phyloP scores from a whole-genome alignment of 2,329 filamentous ascomycete species.

The Penicillium aurantiogriseum region DNA sequence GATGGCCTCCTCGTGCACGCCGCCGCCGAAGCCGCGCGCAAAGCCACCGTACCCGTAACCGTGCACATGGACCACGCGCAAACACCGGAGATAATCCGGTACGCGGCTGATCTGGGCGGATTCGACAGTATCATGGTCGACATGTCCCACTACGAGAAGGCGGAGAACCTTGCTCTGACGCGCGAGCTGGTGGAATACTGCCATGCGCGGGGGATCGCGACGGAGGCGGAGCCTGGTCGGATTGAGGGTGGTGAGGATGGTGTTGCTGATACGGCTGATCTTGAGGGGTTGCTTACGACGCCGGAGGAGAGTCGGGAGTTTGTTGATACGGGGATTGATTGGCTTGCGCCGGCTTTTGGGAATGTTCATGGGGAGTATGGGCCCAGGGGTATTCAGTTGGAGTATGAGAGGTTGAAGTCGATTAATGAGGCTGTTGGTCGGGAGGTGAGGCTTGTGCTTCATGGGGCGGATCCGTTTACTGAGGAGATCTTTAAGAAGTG shows the following conservation, averaged over 20 bases:
- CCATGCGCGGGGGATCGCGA: slow-evolving; percentile 63
- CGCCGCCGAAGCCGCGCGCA: slow-evolving; percentile 56
- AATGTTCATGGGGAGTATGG: slow-evolving; percentile 76
- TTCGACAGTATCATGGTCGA: slow-evolving; percentile 77
- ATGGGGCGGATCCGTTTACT: slow-evolving; percentile 59
- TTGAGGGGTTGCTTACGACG: slow-evolving; percentile 65
- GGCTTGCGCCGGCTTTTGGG: slow-evolving; percentile 71
- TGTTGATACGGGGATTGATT: slow-evolving; percentile 68
- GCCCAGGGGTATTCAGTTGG: slow-evolving; percentile 60
- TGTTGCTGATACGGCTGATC: slow-evolving; percentile 63
- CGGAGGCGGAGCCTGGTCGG: slow-evolving; percentile 68
- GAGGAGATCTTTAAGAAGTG: slow-evolving; percentile 56
- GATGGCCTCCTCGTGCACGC: slow-evolving; percentile 56
- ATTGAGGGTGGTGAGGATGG: slow-evolving; percentile 76
- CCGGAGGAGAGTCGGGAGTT: slow-evolving; percentile 69
- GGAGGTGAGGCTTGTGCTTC: slow-evolving; percentile 54
- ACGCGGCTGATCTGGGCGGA: slow-evolving; percentile 58
- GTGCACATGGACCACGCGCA: slow-evolving; percentile 68
- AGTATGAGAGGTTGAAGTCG: slow-evolving; percentile 55
- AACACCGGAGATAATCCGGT: slow-evolving; percentile 60
- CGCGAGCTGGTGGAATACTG: slow-evolving; percentile 62
- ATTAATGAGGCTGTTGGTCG: slow-evolving; percentile 52
- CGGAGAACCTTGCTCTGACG: slow-evolving; percentile 66
- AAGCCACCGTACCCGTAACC: slow-evolving; percentile 58
- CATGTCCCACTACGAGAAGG: slow-evolving; percentile 71